phyloP scores from a whole-genome alignment of 768 basidiomycete species.

The Lentinula sp. region DNA sequence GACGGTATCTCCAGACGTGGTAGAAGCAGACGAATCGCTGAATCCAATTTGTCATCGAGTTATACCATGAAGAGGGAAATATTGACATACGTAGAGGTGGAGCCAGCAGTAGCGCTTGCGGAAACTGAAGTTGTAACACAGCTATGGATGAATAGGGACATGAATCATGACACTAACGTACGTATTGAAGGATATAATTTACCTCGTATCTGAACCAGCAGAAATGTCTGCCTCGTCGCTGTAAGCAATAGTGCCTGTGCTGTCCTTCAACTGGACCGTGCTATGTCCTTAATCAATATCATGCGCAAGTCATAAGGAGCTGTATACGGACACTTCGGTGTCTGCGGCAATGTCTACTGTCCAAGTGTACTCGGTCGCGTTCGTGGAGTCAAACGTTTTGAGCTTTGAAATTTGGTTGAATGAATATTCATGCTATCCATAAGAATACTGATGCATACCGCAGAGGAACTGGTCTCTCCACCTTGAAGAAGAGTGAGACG shows the following conservation, averaged over 20 bases:
- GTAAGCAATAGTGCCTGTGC: slow-evolving; percentile 45
- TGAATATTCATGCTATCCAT: not conserved
- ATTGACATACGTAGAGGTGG: slow-evolving; percentile 1
- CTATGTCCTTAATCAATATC: slow-evolving; percentile 25
- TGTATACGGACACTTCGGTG: slow-evolving; percentile 38
- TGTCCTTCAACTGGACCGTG: slow-evolving; percentile 51
- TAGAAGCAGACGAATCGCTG: not conserved
- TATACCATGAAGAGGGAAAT: not conserved
- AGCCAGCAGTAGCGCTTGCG: not conserved
- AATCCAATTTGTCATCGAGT: not conserved
- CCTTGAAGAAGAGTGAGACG: slow-evolving; percentile 26
- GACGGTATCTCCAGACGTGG: not conserved
- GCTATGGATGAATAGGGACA: slow-evolving; percentile 1
- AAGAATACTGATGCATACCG: slow-evolving; percentile 33
- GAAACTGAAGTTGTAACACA: not conserved
- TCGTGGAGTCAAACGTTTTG: slow-evolving; percentile 43
- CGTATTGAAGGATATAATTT: slow-evolving; percentile 3
- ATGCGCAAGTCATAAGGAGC: not conserved
- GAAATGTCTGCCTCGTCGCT: slow-evolving; percentile 43
- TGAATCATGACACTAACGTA: not conserved
- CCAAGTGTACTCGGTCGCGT: slow-evolving; percentile 46
- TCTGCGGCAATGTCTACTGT: slow-evolving; percentile 37
- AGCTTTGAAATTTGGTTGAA: slow-evolving; percentile 31
- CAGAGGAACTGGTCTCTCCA: slow-evolving; percentile 41
- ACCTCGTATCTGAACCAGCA: slow-evolving; percentile 29